Evolutionary conservation across 805 yeast genomes (phyloP).

Genomic region (Metschnikowia orientalis): DNA sequence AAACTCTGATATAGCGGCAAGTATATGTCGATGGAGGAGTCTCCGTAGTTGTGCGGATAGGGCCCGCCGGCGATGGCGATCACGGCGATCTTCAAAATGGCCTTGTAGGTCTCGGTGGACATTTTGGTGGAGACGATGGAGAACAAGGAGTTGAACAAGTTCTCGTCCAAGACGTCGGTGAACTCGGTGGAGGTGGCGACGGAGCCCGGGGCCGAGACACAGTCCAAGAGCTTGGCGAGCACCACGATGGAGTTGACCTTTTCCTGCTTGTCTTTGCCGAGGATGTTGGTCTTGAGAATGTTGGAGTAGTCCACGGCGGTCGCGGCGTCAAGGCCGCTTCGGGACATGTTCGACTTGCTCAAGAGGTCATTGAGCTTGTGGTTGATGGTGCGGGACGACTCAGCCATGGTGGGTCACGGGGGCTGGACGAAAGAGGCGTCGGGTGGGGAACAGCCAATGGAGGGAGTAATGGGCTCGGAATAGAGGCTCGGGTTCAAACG

Average conservation of each 20-base stretch:
- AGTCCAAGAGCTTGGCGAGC: slow-evolving; percentile 48
- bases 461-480: too few species aligned
- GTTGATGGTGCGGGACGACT: slow-evolving; percentile 40
- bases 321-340: slow-evolving; percentile 28
- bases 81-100: slow-evolving; percentile 41
- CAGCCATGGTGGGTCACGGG: slow-evolving; percentile 25
- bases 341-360: slow-evolving; percentile 29
- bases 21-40: slow-evolving; percentile 32
- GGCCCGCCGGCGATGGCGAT: slow-evolving; percentile 41
- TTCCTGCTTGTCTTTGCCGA: slow-evolving; percentile 47
- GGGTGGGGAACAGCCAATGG: too few species aligned
- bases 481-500: too few species aligned
- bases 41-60: slow-evolving; percentile 30
- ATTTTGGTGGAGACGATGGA: slow-evolving; percentile 39
- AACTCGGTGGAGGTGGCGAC: slow-evolving; percentile 38
- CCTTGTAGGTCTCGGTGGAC: slow-evolving; percentile 43
- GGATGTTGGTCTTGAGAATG: slow-evolving; percentile 38
- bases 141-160: slow-evolving; percentile 38
- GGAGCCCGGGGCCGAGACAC: slow-evolving; percentile 26
- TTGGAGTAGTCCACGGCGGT: slow-evolving; percentile 33
- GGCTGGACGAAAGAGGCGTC: neutral
- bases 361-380: slow-evolving; percentile 41
- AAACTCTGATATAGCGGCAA: slow-evolving; percentile 35
- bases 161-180: slow-evolving; percentile 34
- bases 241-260: slow-evolving; percentile 51